Evolutionary conservation across 164 flowering plant species (phyloP), one percentile per base, ranked within the genome.

Genomic region (Tinospora cordifolia): DNA sequence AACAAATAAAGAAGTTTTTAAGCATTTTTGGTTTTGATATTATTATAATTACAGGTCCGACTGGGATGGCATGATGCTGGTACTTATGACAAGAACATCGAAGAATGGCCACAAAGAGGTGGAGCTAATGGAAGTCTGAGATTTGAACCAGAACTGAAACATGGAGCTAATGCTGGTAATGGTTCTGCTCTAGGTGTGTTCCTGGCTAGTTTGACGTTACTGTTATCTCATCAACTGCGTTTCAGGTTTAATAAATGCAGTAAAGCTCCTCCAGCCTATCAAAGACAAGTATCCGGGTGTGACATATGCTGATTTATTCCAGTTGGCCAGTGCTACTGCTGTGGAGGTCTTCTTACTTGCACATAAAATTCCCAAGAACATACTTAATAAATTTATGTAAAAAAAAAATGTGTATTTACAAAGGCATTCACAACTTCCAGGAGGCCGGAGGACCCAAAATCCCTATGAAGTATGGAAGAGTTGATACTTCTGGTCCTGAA

Each of bases 381-480:
- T 1, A 54, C 8, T 67, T 73, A 24, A 41, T 63, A 57, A 65
- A 62, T 3, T 14, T n/a, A n/a, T n/a, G n/a, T n/a, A 40, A 8
- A 22, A 44, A 6, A 65, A 14, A 0, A 21, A 39, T 64, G 25
- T 34, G 46, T 40, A 41, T 58, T 26, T 58, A 54, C 36, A 70
- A 81, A 27, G 10, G n/a, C 24, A 15, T 73, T 67, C n/a, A 62
- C 26, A 63, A 71, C 57, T 73, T 78, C 62, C 83, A 94, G 99
- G 98, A 92, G 72, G 97, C 99, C 66, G 98, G 99, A 21, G 98
- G 99, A 0, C 99, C 97, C 19, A 88, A 87, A 79, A 83, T 94
- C 38, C 99, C 96, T 14, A 94, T 94, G 97, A 94, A 85, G 71
- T 94, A 94, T 84, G 99, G 98, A 66, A 81, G 98, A 78, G 93